Percentiles rank a stretch among this genome's conserved stretches.
Conservation (phyloP, 345 rosid genomes). For the Raphanus sativus region DNA sequence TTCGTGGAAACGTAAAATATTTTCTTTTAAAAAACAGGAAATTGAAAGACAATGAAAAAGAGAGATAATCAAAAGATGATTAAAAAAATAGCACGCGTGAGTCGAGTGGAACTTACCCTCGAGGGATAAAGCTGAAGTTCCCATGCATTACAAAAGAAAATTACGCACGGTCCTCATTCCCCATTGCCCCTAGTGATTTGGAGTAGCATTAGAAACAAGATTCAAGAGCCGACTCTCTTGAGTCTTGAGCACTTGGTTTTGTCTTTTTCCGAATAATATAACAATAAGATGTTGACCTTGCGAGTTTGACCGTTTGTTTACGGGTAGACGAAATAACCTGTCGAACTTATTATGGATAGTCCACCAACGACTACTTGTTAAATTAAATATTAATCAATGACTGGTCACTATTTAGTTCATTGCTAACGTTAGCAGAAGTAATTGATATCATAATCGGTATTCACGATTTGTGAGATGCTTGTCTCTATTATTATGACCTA, state of each 20-base stretch:
- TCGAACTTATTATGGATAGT: conserved; percentile 3
- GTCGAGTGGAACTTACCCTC: conserved; percentile 13
- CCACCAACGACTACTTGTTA: not conserved
- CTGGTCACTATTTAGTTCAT: not conserved
- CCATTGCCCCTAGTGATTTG: conserved; percentile 5
- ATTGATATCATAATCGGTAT: not conserved
- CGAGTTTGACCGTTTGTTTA: conserved; percentile 20
- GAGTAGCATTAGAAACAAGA: not conserved
- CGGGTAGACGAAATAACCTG: conserved; percentile 25
- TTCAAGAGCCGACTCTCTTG: conserved; percentile 16
- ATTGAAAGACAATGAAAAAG: not conserved
- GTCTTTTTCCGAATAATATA: conserved; percentile 2
- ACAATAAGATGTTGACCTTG: not conserved
- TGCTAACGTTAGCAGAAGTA: not conserved
- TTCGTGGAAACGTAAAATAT: not conserved
- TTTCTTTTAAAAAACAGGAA: not conserved
- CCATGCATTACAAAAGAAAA: conserved; percentile 10
- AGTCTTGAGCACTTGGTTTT: conserved; percentile 30
- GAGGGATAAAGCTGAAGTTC: conserved; percentile 11
- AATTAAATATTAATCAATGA: not conserved
- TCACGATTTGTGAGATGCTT: not conserved
- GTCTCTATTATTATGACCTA: not conserved
- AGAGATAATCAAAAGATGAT: conserved; percentile 20
- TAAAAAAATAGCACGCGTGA: conserved; percentile 9
- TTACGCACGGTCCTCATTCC: conserved; percentile 13